These are phyloP conservation scores for Paecilomyces niveus DNA, from an alignment of 2,329 filamentous ascomycete species.

Conservation along the genomic window DNA sequence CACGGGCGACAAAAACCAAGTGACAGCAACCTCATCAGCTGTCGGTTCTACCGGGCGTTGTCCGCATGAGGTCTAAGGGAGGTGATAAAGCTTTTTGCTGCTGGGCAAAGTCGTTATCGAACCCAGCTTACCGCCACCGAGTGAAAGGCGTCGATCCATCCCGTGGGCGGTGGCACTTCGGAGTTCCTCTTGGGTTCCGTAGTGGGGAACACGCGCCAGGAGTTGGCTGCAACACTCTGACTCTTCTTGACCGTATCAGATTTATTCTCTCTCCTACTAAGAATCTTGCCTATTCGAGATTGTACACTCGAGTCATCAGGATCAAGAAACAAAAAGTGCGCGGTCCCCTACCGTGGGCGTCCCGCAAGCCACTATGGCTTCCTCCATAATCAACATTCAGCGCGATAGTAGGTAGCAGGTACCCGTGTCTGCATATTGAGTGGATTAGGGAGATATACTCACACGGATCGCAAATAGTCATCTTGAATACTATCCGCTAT, in stretches of 20 bases:
- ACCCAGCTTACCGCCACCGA: slow-evolving; percentile 4
- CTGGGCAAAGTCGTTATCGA: not conserved
- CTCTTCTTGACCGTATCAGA: not conserved
- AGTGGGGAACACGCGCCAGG: not conserved
- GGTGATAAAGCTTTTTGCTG: not conserved
- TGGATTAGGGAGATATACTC: not conserved
- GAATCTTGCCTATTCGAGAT: not conserved
- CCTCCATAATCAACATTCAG: slow-evolving; percentile 80
- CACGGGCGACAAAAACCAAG: not conserved
- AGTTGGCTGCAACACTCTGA: not conserved
- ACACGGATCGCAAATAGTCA: slow-evolving; percentile 44
- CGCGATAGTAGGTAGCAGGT: slow-evolving; percentile 55
- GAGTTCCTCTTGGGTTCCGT: not conserved
- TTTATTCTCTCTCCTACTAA: not conserved
- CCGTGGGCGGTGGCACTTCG: not conserved
- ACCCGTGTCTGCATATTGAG: slow-evolving; percentile 1
- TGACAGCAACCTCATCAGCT: not conserved
- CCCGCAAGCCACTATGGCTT: slow-evolving; percentile 59
- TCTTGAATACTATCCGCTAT: slow-evolving; percentile 65
- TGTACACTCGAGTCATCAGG: not conserved
- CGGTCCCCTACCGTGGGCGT: slow-evolving; percentile 19
- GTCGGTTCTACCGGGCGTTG: not conserved
- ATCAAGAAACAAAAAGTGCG: not conserved
- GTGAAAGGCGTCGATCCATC: slow-evolving; percentile 4
- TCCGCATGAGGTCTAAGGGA: not conserved